Conservation (phyloP, 208 protist genomes). For the Trypanosoma avium region DNA sequence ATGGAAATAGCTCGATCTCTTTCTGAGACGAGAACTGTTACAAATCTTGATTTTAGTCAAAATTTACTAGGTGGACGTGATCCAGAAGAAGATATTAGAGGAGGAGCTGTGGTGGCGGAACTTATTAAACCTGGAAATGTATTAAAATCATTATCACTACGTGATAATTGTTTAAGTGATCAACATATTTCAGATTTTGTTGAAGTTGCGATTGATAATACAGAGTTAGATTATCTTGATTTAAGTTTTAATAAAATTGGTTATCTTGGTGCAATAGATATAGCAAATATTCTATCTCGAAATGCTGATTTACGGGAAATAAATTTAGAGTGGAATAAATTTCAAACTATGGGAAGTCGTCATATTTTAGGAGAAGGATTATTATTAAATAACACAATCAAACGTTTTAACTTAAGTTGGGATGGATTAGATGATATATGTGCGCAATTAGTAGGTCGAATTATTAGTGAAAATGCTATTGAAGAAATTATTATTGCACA, state of each 20-base stretch:
- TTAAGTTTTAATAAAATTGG: slow-evolving; percentile 89
- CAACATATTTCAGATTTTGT: slow-evolving; percentile 66
- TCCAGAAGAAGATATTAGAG: slow-evolving; percentile 44
- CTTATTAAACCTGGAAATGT: slow-evolving; percentile 54
- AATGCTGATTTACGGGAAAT: slow-evolving; percentile 85
- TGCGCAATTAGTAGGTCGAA: slow-evolving; percentile 60
- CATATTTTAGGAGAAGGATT: slow-evolving; percentile 75
- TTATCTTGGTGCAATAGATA: slow-evolving; percentile 65
- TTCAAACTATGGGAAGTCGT: slow-evolving; percentile 57
- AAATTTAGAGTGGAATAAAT: slow-evolving; percentile 90
- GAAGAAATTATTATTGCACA: slow-evolving; percentile 90
- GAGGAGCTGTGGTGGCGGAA: slow-evolving; percentile 64
- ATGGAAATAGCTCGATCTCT: slow-evolving; percentile 67
- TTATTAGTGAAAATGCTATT: slow-evolving; percentile 84
- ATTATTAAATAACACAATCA: slow-evolving; percentile 89
- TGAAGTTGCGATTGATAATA: slow-evolving; percentile 78
- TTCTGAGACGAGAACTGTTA: slow-evolving; percentile 52
- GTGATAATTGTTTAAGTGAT: slow-evolving; percentile 77
- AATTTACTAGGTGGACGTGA: slow-evolving; percentile 58
- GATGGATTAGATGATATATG: slow-evolving; percentile 79
- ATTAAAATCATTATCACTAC: slow-evolving; percentile 56
- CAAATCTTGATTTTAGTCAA: slow-evolving; percentile 65
- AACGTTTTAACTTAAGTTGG: slow-evolving; percentile 80
- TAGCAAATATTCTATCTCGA: slow-evolving; percentile 69
- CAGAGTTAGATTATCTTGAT: slow-evolving; percentile 72